Conservation (phyloP, 306 rosid genomes). For the Cucumis melo region DNA sequence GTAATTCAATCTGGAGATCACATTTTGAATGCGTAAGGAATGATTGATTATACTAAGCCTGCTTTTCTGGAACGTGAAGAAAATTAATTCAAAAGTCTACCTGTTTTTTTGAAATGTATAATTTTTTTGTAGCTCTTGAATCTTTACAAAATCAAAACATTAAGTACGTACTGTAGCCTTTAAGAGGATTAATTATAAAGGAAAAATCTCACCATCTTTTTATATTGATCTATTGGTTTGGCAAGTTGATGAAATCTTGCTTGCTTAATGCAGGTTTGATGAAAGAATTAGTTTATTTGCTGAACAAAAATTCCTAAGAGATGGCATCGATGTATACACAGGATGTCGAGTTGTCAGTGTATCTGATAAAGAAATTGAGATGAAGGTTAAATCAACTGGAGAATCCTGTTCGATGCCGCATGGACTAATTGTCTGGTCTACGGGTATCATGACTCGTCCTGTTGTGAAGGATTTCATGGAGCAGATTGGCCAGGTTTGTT, state of each 20-base stretch:
- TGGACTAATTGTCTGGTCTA: slow-evolving; percentile 89
- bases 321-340: slow-evolving; percentile 79
- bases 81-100: neutral
- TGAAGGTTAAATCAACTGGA: slow-evolving; percentile 66
- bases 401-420: slow-evolving; percentile 59
- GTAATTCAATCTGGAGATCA: slow-evolving; percentile 97
- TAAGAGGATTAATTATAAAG: neutral
- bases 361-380: slow-evolving; percentile 52
- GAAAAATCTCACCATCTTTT: neutral
- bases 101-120: neutral
- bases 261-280: slow-evolving; percentile 56
- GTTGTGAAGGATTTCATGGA: slow-evolving; percentile 77
- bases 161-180: neutral
- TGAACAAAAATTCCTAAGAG: slow-evolving; percentile 69
- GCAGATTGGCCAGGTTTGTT: slow-evolving; percentile 84
- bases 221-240: slow-evolving; percentile 1
- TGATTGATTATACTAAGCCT: neutral
- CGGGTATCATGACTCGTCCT: slow-evolving; percentile 81
- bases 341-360: slow-evolving; percentile 78
- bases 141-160: neutral
- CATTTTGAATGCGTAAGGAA: slow-evolving; percentile 75
- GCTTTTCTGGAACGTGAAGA: neutral
- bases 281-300: slow-evolving; percentile 88
- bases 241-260: slow-evolving; percentile 7
- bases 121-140: neutral